Evolutionary conservation across 1,284 basidiomycete genomes (phyloP).

Genomic region (Tilletia caries): DNA sequence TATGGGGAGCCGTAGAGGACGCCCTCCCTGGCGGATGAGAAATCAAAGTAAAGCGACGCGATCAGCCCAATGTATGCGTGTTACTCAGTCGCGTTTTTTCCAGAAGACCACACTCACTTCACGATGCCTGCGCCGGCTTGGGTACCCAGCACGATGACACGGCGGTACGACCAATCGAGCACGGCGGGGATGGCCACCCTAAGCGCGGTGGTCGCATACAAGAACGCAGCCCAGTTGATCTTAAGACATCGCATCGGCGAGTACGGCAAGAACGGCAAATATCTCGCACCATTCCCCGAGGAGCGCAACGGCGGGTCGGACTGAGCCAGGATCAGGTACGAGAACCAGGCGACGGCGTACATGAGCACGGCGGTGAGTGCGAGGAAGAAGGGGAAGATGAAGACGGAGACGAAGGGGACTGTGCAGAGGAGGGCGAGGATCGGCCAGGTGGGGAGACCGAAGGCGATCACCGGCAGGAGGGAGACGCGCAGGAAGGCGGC

Average conservation of each 20-base stretch:
- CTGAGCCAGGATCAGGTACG: slow-evolving; percentile 51
- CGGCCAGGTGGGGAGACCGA: slow-evolving; percentile 43
- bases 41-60: background rate
- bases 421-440: slow-evolving; percentile 37
- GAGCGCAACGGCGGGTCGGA: slow-evolving; percentile 34
- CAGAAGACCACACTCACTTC: slow-evolving; percentile 24
- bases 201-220: slow-evolving; percentile 37
- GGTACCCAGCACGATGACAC: slow-evolving; percentile 51
- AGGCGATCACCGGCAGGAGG: slow-evolving; percentile 32
- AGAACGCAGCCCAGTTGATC: slow-evolving; percentile 39
- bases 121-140: slow-evolving; percentile 38
- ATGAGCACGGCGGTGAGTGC: slow-evolving; percentile 41
- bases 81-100: no score
- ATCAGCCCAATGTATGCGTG: background rate
- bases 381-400: slow-evolving; percentile 48
- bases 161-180: slow-evolving; percentile 46
- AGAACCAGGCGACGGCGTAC: slow-evolving; percentile 50
- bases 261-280: slow-evolving; percentile 46
- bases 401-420: slow-evolving; percentile 39
- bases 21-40: slow-evolving; percentile 26
- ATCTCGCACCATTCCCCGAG: background rate
- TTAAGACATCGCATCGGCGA: slow-evolving; percentile 46
- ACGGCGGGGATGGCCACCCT: slow-evolving; percentile 38
- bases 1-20: slow-evolving; percentile 44
- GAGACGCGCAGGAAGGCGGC: slow-evolving; percentile 31